These are phyloP conservation scores for Borovskyia barvae DNA, from an alignment of 208 protist genomes.

Conservation along the genomic window DNA sequence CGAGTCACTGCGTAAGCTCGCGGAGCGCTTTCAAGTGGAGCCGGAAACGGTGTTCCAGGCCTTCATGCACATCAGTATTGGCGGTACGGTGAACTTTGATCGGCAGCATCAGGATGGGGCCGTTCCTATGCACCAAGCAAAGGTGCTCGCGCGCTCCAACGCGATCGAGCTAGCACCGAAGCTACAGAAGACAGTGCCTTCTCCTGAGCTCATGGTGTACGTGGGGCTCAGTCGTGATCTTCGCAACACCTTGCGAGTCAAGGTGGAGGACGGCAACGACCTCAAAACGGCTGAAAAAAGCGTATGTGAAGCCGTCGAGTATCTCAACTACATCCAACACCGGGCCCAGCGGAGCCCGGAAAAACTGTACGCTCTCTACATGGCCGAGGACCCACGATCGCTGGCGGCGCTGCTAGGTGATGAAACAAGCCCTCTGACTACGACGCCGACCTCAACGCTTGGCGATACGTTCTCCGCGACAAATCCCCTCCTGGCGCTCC, in stretches of 20 bases:
- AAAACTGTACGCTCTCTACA: conserved; percentile 76
- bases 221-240: conserved; percentile 63
- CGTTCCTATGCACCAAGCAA: conserved; percentile 91
- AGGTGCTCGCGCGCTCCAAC: conserved; percentile 71
- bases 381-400: conserved; percentile 76
- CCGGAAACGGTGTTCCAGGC: conserved; percentile 80
- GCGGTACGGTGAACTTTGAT: conserved; percentile 76
- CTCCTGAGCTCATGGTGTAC: conserved; percentile 63
- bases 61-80: conserved; percentile 83
- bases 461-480: conserved; percentile 8
- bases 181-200: conserved; percentile 49
- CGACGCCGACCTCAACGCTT: conserved; percentile 6
- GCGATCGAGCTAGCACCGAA: conserved; percentile 69
- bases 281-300: conserved; percentile 62
- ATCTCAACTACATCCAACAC: conserved; percentile 73
- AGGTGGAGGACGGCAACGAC: conserved; percentile 89
- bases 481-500: background rate
- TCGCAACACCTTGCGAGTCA: conserved; percentile 74
- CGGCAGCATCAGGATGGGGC: conserved; percentile 67
- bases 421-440: conserved; percentile 14
- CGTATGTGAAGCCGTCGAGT: conserved; percentile 67
- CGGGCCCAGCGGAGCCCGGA: conserved; percentile 40
- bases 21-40: conserved; percentile 36
- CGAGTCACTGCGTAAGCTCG: conserved; percentile 35
- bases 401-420: conserved; percentile 50